Percentiles rank a stretch among this genome's conserved stretches.
Conservation (phyloP, 176 grass and related monocot genomes). For the Aegilops sharonensis region DNA sequence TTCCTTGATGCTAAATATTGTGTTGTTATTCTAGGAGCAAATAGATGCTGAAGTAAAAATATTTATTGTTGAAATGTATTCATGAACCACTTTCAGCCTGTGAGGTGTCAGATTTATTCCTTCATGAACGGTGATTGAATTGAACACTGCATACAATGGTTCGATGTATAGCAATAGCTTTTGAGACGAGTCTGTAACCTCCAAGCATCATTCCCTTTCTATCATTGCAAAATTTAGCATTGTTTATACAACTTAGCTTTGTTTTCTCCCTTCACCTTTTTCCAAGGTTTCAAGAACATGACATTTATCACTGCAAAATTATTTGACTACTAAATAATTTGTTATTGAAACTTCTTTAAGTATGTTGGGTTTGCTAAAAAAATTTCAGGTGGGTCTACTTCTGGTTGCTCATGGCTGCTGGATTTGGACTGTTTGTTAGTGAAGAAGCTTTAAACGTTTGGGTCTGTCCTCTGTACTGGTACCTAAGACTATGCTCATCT, state of each 20-base stretch:
- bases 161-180: neutral
- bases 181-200: neutral
- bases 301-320: neutral
- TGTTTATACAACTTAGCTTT: neutral
- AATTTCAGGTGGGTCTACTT: slow-evolving; percentile 86
- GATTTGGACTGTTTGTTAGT: slow-evolving; percentile 85
- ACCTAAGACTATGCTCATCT: slow-evolving; percentile 49
- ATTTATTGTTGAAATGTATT: neutral
- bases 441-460: slow-evolving; percentile 94
- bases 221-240: neutral
- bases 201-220: neutral
- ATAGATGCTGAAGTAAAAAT: neutral
- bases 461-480: slow-evolving; percentile 83
- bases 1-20: neutral
- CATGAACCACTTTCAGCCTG: neutral
- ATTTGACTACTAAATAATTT: neutral
- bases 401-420: slow-evolving; percentile 88
- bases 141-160: neutral
- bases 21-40: neutral
- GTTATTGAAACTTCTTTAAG: neutral
- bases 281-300: neutral
- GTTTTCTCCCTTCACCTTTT: neutral
- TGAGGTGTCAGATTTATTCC: neutral
- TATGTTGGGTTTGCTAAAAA: neutral
- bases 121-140: neutral